A percentile compares a stretch with the other conserved stretches of the same genome.
Conservation (phyloP, 176 grass and related monocot genomes). For the Echinochloa phyllopogon region DNA sequence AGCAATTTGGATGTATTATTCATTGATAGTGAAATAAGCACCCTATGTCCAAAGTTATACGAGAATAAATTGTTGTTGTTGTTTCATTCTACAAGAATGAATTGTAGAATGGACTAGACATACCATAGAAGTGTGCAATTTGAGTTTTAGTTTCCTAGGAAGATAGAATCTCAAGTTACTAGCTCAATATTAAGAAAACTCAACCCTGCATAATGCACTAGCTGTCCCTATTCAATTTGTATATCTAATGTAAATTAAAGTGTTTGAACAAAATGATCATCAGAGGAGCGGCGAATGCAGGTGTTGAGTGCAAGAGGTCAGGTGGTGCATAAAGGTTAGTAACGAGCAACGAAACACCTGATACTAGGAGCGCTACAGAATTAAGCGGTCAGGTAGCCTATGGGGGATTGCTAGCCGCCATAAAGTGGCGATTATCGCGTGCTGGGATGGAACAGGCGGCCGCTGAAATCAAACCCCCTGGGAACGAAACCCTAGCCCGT, state of each 20-base stretch:
- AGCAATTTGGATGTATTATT: not conserved
- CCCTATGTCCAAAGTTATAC: not conserved
- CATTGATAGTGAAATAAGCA: not conserved
- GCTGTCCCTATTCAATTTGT: not conserved
- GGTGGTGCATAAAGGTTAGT: not conserved
- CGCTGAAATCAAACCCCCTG: not conserved
- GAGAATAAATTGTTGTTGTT: too few species aligned
- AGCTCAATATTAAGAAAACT: not conserved
- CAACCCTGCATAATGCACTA: not conserved
- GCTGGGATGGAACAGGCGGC: too few species aligned
- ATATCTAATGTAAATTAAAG: not conserved
- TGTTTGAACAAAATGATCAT: not conserved
- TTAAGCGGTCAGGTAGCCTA: too few species aligned
- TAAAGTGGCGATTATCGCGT: too few species aligned
- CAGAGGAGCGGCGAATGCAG: not conserved
- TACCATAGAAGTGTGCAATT: not conserved
- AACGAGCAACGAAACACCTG: not conserved
- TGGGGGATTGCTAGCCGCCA: too few species aligned
- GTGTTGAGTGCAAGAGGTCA: not conserved
- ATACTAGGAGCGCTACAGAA: not conserved
- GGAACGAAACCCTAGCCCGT: constrained; percentile 10
- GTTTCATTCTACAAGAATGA: not conserved
- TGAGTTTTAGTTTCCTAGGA: not conserved
- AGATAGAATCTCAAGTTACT: not conserved
- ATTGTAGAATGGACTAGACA: not conserved